phyloP scores from a whole-genome alignment of 208 protist genomes.

The Acanthamoeba lenticulata region DNA sequence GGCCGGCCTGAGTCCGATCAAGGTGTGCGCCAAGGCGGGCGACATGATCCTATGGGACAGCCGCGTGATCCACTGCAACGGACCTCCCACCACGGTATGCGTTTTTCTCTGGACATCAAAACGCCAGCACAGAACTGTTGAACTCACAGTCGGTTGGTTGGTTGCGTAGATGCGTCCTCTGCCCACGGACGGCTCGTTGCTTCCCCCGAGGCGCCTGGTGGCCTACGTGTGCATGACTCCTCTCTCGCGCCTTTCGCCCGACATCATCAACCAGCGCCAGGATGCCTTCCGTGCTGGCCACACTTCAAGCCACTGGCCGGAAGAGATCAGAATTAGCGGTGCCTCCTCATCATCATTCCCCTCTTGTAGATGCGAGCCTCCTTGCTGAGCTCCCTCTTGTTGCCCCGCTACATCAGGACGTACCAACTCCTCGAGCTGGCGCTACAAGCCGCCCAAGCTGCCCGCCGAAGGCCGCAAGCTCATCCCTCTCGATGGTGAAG shows the following conservation, averaged over 20 bases:
- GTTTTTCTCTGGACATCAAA: too few species aligned
- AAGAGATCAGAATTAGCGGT: slow-evolving; percentile 17
- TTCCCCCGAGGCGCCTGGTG: not conserved
- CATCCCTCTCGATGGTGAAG: too few species aligned
- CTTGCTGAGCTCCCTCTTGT: too few species aligned
- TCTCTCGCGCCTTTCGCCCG: not conserved
- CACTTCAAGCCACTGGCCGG: slow-evolving; percentile 46
- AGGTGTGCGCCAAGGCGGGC: slow-evolving; percentile 36
- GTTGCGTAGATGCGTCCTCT: too few species aligned
- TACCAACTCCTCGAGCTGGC: not conserved
- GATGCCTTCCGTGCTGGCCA: not conserved
- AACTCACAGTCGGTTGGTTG: too few species aligned
- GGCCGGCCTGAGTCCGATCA: not conserved
- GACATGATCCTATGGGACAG: slow-evolving; percentile 63
- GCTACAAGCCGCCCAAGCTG: slow-evolving; percentile 9
- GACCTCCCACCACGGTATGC: not conserved
- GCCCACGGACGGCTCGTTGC: not conserved
- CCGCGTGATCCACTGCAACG: slow-evolving; percentile 59
- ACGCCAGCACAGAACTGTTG: too few species aligned
- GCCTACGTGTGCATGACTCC: slow-evolving; percentile 65
- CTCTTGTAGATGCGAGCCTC: too few species aligned
- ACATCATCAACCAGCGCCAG: not conserved
- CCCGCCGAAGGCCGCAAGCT: too few species aligned
- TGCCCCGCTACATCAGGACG: too few species aligned
- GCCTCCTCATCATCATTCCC: too few species aligned